These are phyloP conservation scores for Sporopachydermia cereana DNA, from an alignment of 1,139 yeast species.

Conservation along the genomic window DNA sequence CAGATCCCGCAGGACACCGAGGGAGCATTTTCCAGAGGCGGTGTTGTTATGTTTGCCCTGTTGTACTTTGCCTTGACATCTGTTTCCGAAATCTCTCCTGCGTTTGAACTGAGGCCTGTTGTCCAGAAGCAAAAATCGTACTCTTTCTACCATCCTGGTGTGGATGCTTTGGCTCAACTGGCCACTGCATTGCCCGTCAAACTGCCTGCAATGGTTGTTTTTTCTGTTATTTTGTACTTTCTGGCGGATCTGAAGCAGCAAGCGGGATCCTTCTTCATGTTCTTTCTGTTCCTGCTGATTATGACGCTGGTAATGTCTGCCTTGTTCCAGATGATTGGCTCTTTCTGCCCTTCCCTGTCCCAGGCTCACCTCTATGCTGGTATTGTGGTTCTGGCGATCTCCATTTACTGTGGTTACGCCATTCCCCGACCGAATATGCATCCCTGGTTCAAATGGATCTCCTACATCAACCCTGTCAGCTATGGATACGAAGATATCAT, in stretches of 20 bases:
- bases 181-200: constrained; percentile 39
- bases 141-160: constrained; percentile 45
- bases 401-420: constrained; percentile 44
- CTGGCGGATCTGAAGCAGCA: constrained; percentile 36
- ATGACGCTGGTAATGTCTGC: constrained; percentile 32
- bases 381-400: constrained; percentile 33
- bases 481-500: constrained; percentile 48
- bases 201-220: constrained; percentile 31
- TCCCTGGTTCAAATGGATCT: constrained; percentile 56
- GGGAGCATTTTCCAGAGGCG: constrained; percentile 51
- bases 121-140: constrained; percentile 45
- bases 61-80: constrained; percentile 45
- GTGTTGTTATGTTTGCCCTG: constrained; percentile 40
- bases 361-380: constrained; percentile 45
- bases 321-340: constrained; percentile 39
- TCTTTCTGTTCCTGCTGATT: constrained; percentile 32
- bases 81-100: constrained; percentile 38
- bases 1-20: constrained; percentile 31
- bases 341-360: constrained; percentile 33
- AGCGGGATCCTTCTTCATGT: constrained; percentile 45
- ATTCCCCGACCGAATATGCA: constrained; percentile 49
- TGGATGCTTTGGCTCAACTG: constrained; percentile 41
- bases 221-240: constrained; percentile 39
- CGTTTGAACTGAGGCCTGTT: constrained; percentile 41
- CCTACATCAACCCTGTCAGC: constrained; percentile 43